These are phyloP conservation scores for Glaciozyma antarctica DNA, from an alignment of 768 basidiomycete genomes.

Conservation along the genomic window DNA sequence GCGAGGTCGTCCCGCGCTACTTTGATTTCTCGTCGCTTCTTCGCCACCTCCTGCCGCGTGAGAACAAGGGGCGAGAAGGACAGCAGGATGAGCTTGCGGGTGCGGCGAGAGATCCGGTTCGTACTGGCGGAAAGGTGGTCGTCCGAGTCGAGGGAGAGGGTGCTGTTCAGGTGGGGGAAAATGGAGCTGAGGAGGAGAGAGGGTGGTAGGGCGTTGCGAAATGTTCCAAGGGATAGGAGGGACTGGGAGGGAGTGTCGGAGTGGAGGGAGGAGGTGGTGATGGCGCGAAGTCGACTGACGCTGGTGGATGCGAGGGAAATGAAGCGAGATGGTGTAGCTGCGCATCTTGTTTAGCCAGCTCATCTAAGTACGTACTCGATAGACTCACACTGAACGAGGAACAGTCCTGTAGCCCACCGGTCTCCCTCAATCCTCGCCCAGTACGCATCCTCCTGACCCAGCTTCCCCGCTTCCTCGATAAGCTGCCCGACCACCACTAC, in stretches of 20 bases:
- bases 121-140: neutral
- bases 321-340: conserved; percentile 43
- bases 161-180: conserved; percentile 55
- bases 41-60: conserved; percentile 56
- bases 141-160: conserved; percentile 34
- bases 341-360: conserved; percentile 38
- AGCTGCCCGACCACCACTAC: conserved; percentile 37
- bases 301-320: conserved; percentile 37
- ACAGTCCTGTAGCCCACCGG: conserved; percentile 49
- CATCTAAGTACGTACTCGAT: conserved; percentile 25
- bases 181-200: conserved; percentile 50
- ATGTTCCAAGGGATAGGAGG: conserved; percentile 46
- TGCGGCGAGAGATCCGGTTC: conserved; percentile 9
- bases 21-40: conserved; percentile 54
- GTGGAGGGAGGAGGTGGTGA: conserved; percentile 46
- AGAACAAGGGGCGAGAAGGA: conserved; percentile 51
- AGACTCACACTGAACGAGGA: conserved; percentile 66
- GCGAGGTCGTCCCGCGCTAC: conserved; percentile 56
- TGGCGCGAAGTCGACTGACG: conserved; percentile 37
- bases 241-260: conserved; percentile 42
- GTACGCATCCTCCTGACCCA: conserved; percentile 72
- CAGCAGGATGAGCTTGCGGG: conserved; percentile 38
- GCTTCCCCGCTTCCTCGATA: conserved; percentile 56
- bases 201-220: conserved; percentile 44
- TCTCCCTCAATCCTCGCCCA: conserved; percentile 68